phyloP scores from a whole-genome alignment of 2,329 filamentous ascomycete species.

The Curvularia lunata region DNA sequence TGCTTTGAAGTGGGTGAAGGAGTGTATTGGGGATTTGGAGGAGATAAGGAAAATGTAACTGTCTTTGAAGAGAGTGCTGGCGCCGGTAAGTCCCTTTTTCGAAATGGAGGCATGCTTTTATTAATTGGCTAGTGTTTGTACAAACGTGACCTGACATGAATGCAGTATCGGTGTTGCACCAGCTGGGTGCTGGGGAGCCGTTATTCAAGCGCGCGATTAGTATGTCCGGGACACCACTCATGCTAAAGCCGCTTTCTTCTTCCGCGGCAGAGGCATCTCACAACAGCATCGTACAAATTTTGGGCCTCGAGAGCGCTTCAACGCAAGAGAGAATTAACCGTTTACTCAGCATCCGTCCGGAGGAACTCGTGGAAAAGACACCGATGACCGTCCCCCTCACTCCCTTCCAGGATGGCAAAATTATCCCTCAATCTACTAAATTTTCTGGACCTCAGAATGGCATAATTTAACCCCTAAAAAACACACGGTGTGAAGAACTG shows the following conservation, averaged over 20 bases:
- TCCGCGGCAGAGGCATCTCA: conserved; percentile 52
- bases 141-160: conserved; percentile 6
- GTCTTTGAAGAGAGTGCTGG: conserved; percentile 56
- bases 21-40: conserved; percentile 45
- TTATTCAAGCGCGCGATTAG: conserved; percentile 32
- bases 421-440: conserved; percentile 37
- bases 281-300: conserved; percentile 42
- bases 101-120: no score
- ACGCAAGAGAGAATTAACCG: conserved; percentile 48
- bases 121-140: not conserved
- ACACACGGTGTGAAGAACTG: conserved; percentile 53
- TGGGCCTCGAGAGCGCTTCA: conserved; percentile 47
- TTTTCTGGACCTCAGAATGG: conserved; percentile 15
- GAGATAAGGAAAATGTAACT: conserved; percentile 43
- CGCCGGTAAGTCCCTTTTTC: conserved; percentile 42
- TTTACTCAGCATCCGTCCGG: conserved; percentile 46
- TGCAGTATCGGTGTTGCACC: conserved; percentile 24
- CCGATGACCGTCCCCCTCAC: conserved; percentile 44
- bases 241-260: conserved; percentile 48
- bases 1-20: conserved; percentile 45
- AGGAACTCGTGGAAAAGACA: conserved; percentile 49
- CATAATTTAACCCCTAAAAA: not conserved
- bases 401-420: conserved; percentile 53
- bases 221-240: conserved; percentile 43
- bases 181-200: conserved; percentile 27